A percentile compares a stretch with the other conserved stretches of the same genome.
These are phyloP conservation scores for Russula compacta DNA, from an alignment of 768 basidiomycete species.

Conservation along the genomic window DNA sequence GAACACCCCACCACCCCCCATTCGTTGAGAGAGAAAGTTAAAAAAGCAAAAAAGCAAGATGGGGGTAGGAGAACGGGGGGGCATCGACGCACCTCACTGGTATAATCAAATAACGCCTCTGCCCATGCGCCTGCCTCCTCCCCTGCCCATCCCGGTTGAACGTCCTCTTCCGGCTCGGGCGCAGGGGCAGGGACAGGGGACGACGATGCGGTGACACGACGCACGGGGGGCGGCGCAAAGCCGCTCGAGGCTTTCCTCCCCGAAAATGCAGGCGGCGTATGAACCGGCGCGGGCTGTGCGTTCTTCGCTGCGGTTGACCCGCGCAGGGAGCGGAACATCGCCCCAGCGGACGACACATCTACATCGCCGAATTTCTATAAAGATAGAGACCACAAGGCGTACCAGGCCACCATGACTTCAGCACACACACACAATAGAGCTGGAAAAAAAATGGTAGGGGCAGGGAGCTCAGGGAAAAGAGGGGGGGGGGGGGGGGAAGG, in stretches of 20 bases:
- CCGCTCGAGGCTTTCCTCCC: conserved; percentile 30
- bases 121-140: conserved; percentile 60
- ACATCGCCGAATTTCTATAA: conserved; percentile 52
- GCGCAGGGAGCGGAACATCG: conserved; percentile 39
- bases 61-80: not conserved
- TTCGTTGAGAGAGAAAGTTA: not conserved
- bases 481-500: no score
- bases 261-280: conserved; percentile 32
- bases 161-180: conserved; percentile 8
- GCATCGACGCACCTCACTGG: conserved; percentile 39
- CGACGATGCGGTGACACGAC: conserved; percentile 18
- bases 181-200: not conserved
- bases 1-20: not conserved
- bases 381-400: no score
- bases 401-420: no score
- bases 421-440: no score
- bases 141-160: conserved; percentile 27
- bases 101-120: conserved; percentile 69
- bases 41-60: no score
- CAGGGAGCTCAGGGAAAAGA: not conserved
- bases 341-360: conserved; percentile 42
- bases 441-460: not conserved
- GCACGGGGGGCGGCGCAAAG: conserved; percentile 47
- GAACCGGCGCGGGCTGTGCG: conserved; percentile 29
- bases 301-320: conserved; percentile 35